These are phyloP conservation scores for Herpetospermum pedunculosum DNA, from an alignment of 306 rosid species.

Conservation along the genomic window DNA sequence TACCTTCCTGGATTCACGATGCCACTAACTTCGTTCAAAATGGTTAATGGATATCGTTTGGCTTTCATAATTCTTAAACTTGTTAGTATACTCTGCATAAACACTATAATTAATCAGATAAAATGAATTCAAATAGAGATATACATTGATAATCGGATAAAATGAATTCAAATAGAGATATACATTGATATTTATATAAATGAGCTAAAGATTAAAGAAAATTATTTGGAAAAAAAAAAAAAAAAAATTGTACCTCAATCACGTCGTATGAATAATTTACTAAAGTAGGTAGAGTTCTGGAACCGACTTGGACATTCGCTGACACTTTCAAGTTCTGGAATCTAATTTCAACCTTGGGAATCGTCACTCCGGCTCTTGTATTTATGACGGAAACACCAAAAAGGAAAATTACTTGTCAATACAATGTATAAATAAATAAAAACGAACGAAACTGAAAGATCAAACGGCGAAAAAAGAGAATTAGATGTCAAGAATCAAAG, in stretches of 20 bases:
- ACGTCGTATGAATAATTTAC: constrained; percentile 26
- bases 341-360: constrained; percentile 55
- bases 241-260: constrained; percentile 33
- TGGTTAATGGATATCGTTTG: constrained; percentile 37
- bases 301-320: constrained; percentile 55
- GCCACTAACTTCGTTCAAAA: constrained; percentile 50
- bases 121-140: background rate
- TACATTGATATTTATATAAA: too few relatives aligned
- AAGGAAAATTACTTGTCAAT: background rate
- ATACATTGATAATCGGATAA: background rate
- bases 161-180: background rate
- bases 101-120: background rate
- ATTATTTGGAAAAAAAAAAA: background rate
- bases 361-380: constrained; percentile 50
- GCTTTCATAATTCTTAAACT: constrained; percentile 31
- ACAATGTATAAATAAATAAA: background rate
- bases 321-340: constrained; percentile 38
- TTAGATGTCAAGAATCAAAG: too few relatives aligned
- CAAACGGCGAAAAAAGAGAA: too few relatives aligned
- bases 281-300: constrained; percentile 70
- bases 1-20: constrained; percentile 73
- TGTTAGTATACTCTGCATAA: constrained; percentile 38
- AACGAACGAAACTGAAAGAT: background rate
- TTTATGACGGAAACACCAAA: background rate
- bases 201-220: background rate